A percentile compares a stretch with the other conserved stretches of the same genome.
phyloP scores from a whole-genome alignment of 306 rosid genomes.

The Adenanthera pavonina region DNA sequence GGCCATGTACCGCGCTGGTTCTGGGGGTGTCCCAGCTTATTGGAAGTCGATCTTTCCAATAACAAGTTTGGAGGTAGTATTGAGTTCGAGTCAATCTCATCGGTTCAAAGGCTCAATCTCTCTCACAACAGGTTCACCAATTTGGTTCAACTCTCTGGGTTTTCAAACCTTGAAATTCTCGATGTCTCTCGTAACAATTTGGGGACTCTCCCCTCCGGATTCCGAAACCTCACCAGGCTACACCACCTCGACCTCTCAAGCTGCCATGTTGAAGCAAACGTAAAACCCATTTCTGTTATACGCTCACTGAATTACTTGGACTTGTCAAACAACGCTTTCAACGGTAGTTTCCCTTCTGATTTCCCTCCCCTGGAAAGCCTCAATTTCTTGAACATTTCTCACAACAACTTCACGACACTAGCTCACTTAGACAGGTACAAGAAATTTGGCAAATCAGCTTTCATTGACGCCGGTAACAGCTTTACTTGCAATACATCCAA shows the following conservation, averaged over 20 bases:
- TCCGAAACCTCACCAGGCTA: constrained; percentile 55
- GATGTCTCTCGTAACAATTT: constrained; percentile 72
- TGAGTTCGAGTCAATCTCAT: constrained; percentile 52
- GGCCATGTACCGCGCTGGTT: constrained; percentile 78
- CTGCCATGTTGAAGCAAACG: constrained; percentile 63
- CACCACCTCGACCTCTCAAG: constrained; percentile 63
- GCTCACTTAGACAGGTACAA: constrained; percentile 31
- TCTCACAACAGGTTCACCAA: constrained; percentile 82
- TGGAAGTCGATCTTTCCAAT: constrained; percentile 55
- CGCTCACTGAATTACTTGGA: constrained; percentile 60
- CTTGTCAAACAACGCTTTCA: constrained; percentile 66
- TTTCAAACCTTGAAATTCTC: constrained; percentile 53
- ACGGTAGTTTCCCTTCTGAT: constrained; percentile 80
- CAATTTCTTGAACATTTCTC: constrained; percentile 68
- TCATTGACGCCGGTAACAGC: constrained; percentile 61
- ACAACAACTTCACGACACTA: constrained; percentile 59
- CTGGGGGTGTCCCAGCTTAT: constrained; percentile 55
- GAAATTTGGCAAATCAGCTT: constrained; percentile 65
- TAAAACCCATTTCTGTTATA: constrained; percentile 65
- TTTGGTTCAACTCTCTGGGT: constrained; percentile 57
- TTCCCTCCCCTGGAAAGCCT: constrained; percentile 67
- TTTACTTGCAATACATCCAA: constrained; percentile 42
- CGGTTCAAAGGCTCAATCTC: constrained; percentile 68
- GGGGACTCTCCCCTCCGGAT: constrained; percentile 58
- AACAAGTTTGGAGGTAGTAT: constrained; percentile 80